These are phyloP conservation scores for Lactarius akahatsu DNA, from an alignment of 768 basidiomycete species.

Conservation along the genomic window DNA sequence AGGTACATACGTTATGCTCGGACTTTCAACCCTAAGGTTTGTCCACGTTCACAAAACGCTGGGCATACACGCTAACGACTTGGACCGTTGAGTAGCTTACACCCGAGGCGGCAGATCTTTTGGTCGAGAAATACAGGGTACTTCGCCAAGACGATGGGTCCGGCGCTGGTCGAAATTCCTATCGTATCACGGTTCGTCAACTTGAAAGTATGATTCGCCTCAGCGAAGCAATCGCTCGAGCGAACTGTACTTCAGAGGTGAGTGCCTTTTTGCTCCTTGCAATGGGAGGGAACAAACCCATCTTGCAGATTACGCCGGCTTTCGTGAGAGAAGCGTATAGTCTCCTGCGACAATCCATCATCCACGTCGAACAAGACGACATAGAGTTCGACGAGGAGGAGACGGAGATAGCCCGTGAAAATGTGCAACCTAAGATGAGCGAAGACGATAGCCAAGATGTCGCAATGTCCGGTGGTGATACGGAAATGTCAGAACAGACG, in stretches of 20 bases:
- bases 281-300: background rate
- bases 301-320: conserved; percentile 76
- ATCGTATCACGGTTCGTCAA: conserved; percentile 96
- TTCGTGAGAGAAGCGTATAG: conserved; percentile 96
- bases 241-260: conserved; percentile 93
- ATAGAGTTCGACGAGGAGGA: conserved; percentile 97
- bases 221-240: conserved; percentile 94
- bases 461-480: conserved; percentile 63
- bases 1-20: conserved; percentile 96
- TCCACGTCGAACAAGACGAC: conserved; percentile 98
- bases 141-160: conserved; percentile 90
- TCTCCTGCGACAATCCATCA: conserved; percentile 93
- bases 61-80: conserved; percentile 5
- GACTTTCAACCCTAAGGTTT: conserved; percentile 96
- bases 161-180: conserved; percentile 86
- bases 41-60: conserved; percentile 3
- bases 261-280: conserved; percentile 27
- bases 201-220: conserved; percentile 98
- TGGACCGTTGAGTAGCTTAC: conserved; percentile 60
- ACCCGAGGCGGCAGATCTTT: conserved; percentile 84
- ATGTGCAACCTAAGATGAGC: conserved; percentile 37
- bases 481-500: conserved; percentile 51
- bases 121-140: conserved; percentile 93
- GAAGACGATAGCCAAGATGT: conserved; percentile 57
- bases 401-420: conserved; percentile 51